Percentiles rank a stretch among this genome's conserved stretches.
Evolutionary conservation across 345 rosid species (phyloP).

Genomic region (Aquilaria sinensis): DNA sequence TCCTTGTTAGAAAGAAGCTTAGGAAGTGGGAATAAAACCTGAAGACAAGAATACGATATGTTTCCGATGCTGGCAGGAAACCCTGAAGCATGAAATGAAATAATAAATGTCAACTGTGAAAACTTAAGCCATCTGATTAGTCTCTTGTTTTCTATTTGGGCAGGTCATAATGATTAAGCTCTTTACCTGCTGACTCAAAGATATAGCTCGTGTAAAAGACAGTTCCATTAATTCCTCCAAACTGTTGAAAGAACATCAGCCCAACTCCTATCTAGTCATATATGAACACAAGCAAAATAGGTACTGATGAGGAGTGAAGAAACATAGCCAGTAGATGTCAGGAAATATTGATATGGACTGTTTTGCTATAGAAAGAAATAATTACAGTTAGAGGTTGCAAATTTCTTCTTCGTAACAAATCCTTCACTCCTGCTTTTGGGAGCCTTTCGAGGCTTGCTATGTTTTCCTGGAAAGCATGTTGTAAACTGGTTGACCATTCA

Average conservation of each 20-base stretch:
- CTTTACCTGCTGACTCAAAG: constrained; percentile 11
- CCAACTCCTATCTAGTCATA: no score
- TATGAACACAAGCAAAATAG: no score
- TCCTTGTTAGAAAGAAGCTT: background rate
- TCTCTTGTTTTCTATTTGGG: no score
- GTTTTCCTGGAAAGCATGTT: constrained; percentile 5
- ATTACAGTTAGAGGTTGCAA: constrained; percentile 8
- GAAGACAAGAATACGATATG: background rate
- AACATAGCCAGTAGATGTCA: no score
- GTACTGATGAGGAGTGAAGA: no score
- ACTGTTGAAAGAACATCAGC: no score
- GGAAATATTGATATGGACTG: no score
- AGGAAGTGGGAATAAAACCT: background rate
- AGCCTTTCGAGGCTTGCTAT: constrained; percentile 5
- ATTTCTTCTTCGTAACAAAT: constrained; percentile 12
- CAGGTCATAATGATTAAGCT: background rate
- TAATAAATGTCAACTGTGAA: no score
- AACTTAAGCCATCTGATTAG: no score
- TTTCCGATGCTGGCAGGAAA: background rate
- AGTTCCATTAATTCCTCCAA: no score
- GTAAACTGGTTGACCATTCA: background rate
- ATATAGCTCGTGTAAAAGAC: no score
- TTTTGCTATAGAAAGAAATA: background rate
- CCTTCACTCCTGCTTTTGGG: constrained; percentile 5
- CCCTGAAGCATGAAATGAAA: background rate